Conservation (phyloP, 495 filamentous ascomycete species). For the Aspergillus steynii region DNA sequence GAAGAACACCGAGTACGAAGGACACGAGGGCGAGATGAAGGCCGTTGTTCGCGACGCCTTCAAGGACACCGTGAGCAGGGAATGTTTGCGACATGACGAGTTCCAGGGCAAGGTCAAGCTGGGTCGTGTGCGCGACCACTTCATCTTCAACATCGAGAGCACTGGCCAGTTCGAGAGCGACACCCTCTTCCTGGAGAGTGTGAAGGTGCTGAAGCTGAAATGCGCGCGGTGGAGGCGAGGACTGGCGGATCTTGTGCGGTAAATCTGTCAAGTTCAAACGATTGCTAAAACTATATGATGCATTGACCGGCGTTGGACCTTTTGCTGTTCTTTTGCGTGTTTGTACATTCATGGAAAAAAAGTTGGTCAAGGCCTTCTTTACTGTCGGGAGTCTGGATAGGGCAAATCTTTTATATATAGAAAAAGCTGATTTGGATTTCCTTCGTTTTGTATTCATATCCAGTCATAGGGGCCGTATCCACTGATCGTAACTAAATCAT, state of each 20-base stretch:
- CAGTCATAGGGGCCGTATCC: slow-evolving; percentile 15
- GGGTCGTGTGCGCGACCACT: slow-evolving; percentile 87
- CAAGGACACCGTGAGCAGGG: slow-evolving; percentile 90
- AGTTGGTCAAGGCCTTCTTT: slow-evolving; percentile 39
- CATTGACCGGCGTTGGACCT: slow-evolving; percentile 50
- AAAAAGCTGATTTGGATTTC: slow-evolving; percentile 32
- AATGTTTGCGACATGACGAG: slow-evolving; percentile 87
- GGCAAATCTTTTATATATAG: slow-evolving; percentile 23
- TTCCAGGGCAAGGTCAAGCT: slow-evolving; percentile 95
- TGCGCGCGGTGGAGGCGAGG: slow-evolving; percentile 63
- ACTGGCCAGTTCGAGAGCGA: slow-evolving; percentile 91
- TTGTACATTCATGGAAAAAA: slow-evolving; percentile 48
- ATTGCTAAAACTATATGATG: slow-evolving; percentile 33
- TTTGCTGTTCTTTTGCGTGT: slow-evolving; percentile 29
- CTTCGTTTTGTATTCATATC: slow-evolving; percentile 20
- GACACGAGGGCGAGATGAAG: slow-evolving; percentile 71
- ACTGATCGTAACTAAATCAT: slow-evolving; percentile 16
- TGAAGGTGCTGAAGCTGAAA: slow-evolving; percentile 82
- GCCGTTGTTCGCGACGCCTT: slow-evolving; percentile 81
- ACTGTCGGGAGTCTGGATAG: slow-evolving; percentile 39
- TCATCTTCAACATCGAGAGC: slow-evolving; percentile 95
- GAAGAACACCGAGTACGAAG: slow-evolving; percentile 64
- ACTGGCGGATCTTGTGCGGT: slow-evolving; percentile 56
- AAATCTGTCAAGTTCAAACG: slow-evolving; percentile 22
- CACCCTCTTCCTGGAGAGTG: slow-evolving; percentile 82